Conservation (phyloP, 805 yeast species). For the Wickerhamiella hasegawae region DNA sequence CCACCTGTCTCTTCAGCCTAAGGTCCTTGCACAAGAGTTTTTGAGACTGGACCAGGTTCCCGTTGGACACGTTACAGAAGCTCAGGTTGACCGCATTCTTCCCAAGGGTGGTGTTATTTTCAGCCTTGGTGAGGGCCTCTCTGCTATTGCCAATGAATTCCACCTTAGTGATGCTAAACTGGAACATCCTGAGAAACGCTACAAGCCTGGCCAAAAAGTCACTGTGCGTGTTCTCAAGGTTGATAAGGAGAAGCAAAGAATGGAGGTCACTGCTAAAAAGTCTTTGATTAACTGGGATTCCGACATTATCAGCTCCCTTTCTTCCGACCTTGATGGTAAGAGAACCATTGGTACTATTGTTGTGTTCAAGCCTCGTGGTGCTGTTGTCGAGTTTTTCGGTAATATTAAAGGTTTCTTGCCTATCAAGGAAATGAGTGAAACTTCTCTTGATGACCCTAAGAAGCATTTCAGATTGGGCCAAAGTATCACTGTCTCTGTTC, state of each 20-base stretch:
- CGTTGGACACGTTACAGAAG: constrained; percentile 45
- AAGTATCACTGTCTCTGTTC: constrained; percentile 55
- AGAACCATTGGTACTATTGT: constrained; percentile 62
- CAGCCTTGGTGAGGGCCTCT: constrained; percentile 41
- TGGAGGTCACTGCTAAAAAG: constrained; percentile 64
- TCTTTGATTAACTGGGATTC: constrained; percentile 47
- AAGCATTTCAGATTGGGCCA: constrained; percentile 75
- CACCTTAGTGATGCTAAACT: constrained; percentile 78
- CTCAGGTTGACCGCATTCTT: constrained; percentile 38
- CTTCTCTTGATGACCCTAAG: constrained; percentile 60
- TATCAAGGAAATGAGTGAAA: constrained; percentile 74
- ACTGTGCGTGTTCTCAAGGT: constrained; percentile 31
- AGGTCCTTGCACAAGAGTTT: constrained; percentile 45
- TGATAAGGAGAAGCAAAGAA: constrained; percentile 26
- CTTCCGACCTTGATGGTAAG: constrained; percentile 28
- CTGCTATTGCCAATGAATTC: constrained; percentile 53
- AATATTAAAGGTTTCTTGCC: constrained; percentile 68
- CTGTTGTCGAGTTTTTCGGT: constrained; percentile 71
- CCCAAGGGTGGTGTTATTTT: constrained; percentile 54
- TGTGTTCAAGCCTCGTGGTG: constrained; percentile 59
- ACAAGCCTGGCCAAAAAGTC: constrained; percentile 68
- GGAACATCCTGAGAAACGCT: constrained; percentile 82
- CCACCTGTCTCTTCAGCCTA: constrained; percentile 53
- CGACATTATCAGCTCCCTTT: constrained; percentile 27
- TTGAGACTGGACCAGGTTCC: constrained; percentile 59